Evolutionary conservation across 257 asterid species (phyloP).

Genomic region (Petrea volubilis): DNA sequence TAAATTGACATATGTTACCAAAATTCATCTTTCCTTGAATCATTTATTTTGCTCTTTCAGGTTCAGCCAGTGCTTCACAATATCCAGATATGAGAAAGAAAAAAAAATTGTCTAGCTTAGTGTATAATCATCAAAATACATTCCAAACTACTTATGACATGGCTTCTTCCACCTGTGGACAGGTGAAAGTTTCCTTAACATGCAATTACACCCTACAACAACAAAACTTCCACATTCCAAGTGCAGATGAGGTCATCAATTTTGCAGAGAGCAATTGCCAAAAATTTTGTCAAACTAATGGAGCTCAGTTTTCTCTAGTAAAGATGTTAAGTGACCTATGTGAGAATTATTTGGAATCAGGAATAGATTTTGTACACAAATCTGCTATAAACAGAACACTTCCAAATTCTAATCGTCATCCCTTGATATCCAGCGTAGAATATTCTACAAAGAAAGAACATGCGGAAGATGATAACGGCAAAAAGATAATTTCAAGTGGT

Average conservation of each 20-base stretch:
- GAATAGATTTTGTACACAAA: conserved; percentile 12
- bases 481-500: conserved; percentile 14
- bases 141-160: conserved; percentile 29
- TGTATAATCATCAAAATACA: neutral
- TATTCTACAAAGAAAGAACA: neutral
- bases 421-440: neutral
- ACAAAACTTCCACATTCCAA: conserved; percentile 6
- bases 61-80: neutral
- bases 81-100: neutral
- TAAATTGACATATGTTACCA: too few species aligned
- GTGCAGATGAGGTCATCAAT: conserved; percentile 12
- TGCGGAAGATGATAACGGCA: conserved; percentile 7
- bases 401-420: neutral
- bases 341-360: conserved; percentile 25
- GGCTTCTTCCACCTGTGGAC: conserved; percentile 47
- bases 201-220: conserved; percentile 13
- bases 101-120: neutral
- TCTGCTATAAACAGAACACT: conserved; percentile 15
- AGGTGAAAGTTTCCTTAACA: conserved; percentile 30
- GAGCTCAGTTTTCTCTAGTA: conserved; percentile 28
- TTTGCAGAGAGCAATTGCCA: conserved; percentile 5
- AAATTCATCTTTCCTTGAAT: too few species aligned
- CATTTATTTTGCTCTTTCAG: conserved; percentile 23
- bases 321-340: conserved; percentile 37
- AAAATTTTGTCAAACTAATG: neutral